These are phyloP conservation scores for Zasmidium angulare DNA, from an alignment of 2,329 filamentous ascomycete species.

Conservation along the genomic window DNA sequence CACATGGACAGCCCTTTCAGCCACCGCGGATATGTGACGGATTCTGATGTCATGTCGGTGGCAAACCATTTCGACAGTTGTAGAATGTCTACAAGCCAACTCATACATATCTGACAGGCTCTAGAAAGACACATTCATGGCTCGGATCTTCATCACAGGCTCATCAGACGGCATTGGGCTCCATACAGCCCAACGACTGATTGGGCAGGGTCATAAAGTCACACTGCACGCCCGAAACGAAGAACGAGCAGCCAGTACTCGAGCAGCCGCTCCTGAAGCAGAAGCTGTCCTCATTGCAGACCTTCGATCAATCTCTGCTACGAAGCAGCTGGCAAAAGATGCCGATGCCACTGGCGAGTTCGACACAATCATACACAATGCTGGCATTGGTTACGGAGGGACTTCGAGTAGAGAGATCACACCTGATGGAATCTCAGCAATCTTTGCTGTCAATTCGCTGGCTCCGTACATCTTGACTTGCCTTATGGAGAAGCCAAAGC, in stretches of 20 bases:
- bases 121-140: neutral
- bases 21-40: no score
- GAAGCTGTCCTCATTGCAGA: conserved; percentile 1
- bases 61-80: no score
- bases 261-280: neutral
- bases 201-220: neutral
- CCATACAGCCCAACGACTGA: neutral
- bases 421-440: neutral
- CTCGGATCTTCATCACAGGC: conserved; percentile 4
- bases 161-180: conserved; percentile 1
- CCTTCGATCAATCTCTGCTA: neutral
- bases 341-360: neutral
- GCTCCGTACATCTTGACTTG: conserved; percentile 2
- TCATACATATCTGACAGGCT: no score
- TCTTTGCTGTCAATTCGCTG: conserved; percentile 1
- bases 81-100: no score
- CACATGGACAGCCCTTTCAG: no score
- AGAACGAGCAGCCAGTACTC: neutral
- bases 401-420: neutral
- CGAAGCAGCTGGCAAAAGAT: neutral
- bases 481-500: conserved; percentile 2
- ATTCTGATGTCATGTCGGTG: no score
- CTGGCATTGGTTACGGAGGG: neutral
- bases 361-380: neutral
- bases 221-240: conserved; percentile 1